Conservation (phyloP, 305 asterid species). For the Caryopteris hybrid region DNA sequence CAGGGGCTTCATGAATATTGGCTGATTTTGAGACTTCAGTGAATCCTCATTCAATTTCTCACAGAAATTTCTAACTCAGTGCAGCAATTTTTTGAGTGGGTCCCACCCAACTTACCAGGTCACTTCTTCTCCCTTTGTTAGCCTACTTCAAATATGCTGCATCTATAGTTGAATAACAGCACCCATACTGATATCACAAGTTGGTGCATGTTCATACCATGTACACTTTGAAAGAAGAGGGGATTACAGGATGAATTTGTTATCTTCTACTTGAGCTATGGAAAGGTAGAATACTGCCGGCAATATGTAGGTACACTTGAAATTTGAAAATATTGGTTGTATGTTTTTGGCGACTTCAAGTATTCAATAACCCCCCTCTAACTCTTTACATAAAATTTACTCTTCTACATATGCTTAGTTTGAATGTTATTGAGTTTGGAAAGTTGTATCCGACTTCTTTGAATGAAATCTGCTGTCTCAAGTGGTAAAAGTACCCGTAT, state of each 20-base stretch:
- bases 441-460: neutral
- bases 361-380: neutral
- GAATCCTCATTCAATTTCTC: neutral
- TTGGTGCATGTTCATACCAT: slow-evolving; percentile 7
- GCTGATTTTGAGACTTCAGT: slow-evolving; percentile 17
- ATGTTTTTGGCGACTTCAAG: neutral
- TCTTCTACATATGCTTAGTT: too few relatives aligned
- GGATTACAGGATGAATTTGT: too few relatives aligned
- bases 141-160: too few relatives aligned
- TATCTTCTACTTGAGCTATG: neutral
- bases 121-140: too few relatives aligned
- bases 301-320: neutral
- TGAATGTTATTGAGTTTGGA: neutral
- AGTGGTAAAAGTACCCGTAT: too few relatives aligned
- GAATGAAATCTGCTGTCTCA: too few relatives aligned
- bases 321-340: slow-evolving; percentile 1
- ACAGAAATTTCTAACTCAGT: too few relatives aligned
- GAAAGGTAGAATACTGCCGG: neutral
- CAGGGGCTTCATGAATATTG: slow-evolving; percentile 23
- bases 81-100: too few relatives aligned
- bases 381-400: too few relatives aligned
- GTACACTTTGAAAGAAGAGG: neutral
- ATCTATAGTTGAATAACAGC: too few relatives aligned
- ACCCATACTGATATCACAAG: too few relatives aligned
- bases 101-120: too few relatives aligned